phyloP scores from a whole-genome alignment of 306 rosid species.

The Vicia faba region DNA sequence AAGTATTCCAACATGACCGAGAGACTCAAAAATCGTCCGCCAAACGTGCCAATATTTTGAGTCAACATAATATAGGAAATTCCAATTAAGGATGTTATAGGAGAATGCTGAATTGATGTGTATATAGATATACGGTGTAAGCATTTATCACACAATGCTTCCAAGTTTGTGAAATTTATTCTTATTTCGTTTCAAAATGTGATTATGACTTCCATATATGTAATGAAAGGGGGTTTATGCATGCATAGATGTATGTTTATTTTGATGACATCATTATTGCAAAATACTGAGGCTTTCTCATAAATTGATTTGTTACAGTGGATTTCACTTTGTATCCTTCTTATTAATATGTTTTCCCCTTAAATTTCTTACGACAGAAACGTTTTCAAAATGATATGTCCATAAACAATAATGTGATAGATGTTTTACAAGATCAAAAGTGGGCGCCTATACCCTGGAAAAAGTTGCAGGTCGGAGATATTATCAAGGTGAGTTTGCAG shows the following conservation, averaged over 20 bases:
- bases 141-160: constrained; percentile 28
- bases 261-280: constrained; percentile 9
- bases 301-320: constrained; percentile 17
- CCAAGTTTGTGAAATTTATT: constrained; percentile 9
- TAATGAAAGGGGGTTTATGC: neutral
- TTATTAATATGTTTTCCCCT: constrained; percentile 30
- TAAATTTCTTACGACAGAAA: constrained; percentile 63
- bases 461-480: constrained; percentile 93
- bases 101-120: constrained; percentile 23
- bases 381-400: constrained; percentile 95
- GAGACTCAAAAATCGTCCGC: no score
- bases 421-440: constrained; percentile 80
- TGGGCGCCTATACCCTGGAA: constrained; percentile 90
- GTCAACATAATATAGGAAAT: constrained; percentile 12
- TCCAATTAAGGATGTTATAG: constrained; percentile 20
- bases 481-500: constrained; percentile 77
- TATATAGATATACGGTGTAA: constrained; percentile 4
- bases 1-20: no score
- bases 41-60: no score
- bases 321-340: constrained; percentile 13
- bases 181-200: constrained; percentile 27
- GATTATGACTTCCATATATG: constrained; percentile 13
- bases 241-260: neutral
- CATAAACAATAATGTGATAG: constrained; percentile 71
- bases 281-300: constrained; percentile 14